Base-by-base conservation (phyloP, 2,329 filamentous ascomycete species). In the Colletotrichum australisinense region DNA sequence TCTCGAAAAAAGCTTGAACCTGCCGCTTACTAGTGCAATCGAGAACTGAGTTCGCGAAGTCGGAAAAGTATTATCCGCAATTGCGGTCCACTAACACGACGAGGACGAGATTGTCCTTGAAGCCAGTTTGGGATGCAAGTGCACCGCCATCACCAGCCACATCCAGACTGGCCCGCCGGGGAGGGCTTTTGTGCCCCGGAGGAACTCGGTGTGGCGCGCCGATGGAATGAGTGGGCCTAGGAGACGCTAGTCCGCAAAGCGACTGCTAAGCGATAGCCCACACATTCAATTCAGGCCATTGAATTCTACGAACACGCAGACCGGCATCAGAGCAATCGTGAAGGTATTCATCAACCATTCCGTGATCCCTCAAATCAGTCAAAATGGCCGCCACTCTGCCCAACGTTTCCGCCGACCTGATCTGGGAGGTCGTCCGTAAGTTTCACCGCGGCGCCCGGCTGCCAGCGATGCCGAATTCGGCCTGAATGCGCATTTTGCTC, bases 371-470 rank as follows among this genome's bases (percentile, higher is more conserved):
- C 78, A 78, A 81, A 80, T 84, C 82, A 79, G 81, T 81, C 89
- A 91, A 85, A 86, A 90, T 91, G 88, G 84, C 86, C 79, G 83
- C 83, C 86, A 85, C 81, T 73, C 88, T 90, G 80, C 85, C 92
- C 81, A 94, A 95, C 89, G 89, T 97, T 83, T 97, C 95, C 85
- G 87, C 92, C 83, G 95, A 98, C 88, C 90, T 98, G 81, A 88
- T 98, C 90, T 98, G 96, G 96, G 93, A 96, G 91, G 88, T 97
- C 86, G 92, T 93, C 90, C 94, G 95, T 98, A 92, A 86, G 95
- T 95, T 74, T 22, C 63, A 75, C 53, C 24, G 22, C 42, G 64
- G 42, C 70, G 59, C 32, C 38, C 32, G 24, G 24, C 53, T 46
- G 24, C 53, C 32, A 24, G 53, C 52, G 28, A 49, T 30, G 60